phyloP scores from a whole-genome alignment of 768 basidiomycete species.

The Lentinula lateritia region DNA sequence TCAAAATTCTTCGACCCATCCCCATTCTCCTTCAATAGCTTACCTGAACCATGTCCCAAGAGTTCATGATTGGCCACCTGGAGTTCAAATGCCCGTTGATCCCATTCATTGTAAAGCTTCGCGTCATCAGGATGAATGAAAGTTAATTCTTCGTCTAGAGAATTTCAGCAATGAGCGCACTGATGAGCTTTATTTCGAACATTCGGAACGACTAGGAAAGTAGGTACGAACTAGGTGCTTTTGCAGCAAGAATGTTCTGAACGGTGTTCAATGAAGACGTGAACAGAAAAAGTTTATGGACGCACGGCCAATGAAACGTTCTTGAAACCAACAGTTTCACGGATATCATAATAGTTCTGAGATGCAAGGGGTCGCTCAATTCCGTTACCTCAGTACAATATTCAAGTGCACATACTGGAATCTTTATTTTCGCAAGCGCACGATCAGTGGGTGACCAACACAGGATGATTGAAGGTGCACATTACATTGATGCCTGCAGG shows the following conservation, averaged over 20 bases:
- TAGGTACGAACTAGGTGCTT: conserved; percentile 60
- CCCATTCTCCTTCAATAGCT: conserved; percentile 70
- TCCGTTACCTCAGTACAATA: not conserved
- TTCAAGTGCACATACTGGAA: not conserved
- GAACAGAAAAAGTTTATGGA: conserved; percentile 1
- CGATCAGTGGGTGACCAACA: not conserved
- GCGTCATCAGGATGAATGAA: conserved; percentile 81
- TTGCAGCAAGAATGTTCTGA: conserved; percentile 83
- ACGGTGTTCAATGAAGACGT: not conserved
- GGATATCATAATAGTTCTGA: conserved; percentile 78
- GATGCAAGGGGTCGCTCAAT: not conserved
- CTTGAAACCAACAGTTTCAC: conserved; percentile 81
- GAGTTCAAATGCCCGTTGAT: conserved; percentile 72
- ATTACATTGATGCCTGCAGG: conserved; percentile 81
- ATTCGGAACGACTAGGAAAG: not conserved
- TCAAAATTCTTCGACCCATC: conserved; percentile 84
- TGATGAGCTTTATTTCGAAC: not conserved
- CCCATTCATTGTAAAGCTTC: conserved; percentile 72
- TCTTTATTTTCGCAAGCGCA: not conserved
- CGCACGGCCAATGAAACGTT: conserved; percentile 79
- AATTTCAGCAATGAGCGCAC: not conserved
- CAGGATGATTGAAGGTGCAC: not conserved
- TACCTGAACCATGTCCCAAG: conserved; percentile 81
- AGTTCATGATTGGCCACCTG: conserved; percentile 91
- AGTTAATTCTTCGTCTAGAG: conserved; percentile 68